Conservation (phyloP, 306 rosid species). For the Cucumis melo region DNA sequence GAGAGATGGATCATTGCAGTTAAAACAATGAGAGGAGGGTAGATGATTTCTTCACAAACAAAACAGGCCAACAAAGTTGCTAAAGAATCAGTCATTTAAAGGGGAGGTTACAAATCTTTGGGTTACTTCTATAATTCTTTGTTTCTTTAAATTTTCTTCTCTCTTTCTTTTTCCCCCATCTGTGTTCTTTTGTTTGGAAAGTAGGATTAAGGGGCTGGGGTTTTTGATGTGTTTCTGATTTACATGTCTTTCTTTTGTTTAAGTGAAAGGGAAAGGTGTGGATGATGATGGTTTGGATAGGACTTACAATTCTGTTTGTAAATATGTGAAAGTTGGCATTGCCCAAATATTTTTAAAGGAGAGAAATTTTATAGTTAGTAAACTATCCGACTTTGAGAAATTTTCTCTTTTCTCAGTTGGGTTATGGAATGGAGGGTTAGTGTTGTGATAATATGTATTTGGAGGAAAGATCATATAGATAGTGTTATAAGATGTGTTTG, state of each 20-base stretch:
- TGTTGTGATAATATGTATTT: too few species aligned
- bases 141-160: background rate
- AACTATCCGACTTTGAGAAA: background rate
- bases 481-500: too few species aligned
- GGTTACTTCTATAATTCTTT: background rate
- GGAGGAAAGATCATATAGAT: too few species aligned
- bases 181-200: background rate
- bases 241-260: background rate
- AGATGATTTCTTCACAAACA: background rate
- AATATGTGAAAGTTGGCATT: background rate
- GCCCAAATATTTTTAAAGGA: background rate
- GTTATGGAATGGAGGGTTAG: too few species aligned
- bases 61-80: background rate
- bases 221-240: background rate
- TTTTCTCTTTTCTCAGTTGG: too few species aligned
- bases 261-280: background rate
- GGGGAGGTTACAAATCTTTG: background rate
- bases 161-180: background rate
- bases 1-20: conserved; percentile 62
- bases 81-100: background rate
- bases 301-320: background rate
- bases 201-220: background rate
- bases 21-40: conserved; percentile 14
- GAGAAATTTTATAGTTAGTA: background rate
- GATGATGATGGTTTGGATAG: background rate